Evolutionary conservation across 495 filamentous ascomycete species (phyloP).

Genomic region (Daldinia loculata): DNA sequence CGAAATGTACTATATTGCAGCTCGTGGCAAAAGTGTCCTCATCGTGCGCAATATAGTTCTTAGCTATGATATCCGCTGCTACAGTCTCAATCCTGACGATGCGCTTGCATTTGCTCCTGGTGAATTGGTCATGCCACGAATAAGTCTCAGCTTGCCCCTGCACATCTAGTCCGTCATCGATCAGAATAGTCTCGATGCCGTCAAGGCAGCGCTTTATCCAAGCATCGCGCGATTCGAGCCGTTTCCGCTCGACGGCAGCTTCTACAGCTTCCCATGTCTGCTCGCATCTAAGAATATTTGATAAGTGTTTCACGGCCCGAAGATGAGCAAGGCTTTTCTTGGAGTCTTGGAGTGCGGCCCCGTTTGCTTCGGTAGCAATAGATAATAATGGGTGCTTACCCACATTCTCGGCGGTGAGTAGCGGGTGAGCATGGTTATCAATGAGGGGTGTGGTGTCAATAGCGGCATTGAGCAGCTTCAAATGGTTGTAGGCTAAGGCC

Average conservation of each 20-base stretch:
- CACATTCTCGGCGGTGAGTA: conserved; percentile 51
- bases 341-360: conserved; percentile 65
- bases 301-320: conserved; percentile 74
- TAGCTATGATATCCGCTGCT: conserved; percentile 67
- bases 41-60: conserved; percentile 18
- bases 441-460: conserved; percentile 79
- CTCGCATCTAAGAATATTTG: conserved; percentile 67
- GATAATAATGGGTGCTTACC: conserved; percentile 67
- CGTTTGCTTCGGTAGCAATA: conserved; percentile 79
- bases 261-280: conserved; percentile 70
- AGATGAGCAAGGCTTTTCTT: conserved; percentile 71
- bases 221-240: conserved; percentile 62
- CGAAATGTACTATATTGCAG: neutral
- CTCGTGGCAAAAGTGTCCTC: conserved; percentile 5
- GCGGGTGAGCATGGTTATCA: conserved; percentile 86
- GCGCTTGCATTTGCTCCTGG: conserved; percentile 68
- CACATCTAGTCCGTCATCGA: conserved; percentile 78
- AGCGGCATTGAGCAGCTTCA: conserved; percentile 49
- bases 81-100: conserved; percentile 87
- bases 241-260: conserved; percentile 63
- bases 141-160: conserved; percentile 66
- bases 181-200: conserved; percentile 77
- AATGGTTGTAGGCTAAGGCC: conserved; percentile 28
- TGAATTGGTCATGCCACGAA: conserved; percentile 76
- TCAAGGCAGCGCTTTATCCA: conserved; percentile 72